Evolutionary conservation across 2,329 filamentous ascomycete species (phyloP).

Genomic region (Didymella glomerata): DNA sequence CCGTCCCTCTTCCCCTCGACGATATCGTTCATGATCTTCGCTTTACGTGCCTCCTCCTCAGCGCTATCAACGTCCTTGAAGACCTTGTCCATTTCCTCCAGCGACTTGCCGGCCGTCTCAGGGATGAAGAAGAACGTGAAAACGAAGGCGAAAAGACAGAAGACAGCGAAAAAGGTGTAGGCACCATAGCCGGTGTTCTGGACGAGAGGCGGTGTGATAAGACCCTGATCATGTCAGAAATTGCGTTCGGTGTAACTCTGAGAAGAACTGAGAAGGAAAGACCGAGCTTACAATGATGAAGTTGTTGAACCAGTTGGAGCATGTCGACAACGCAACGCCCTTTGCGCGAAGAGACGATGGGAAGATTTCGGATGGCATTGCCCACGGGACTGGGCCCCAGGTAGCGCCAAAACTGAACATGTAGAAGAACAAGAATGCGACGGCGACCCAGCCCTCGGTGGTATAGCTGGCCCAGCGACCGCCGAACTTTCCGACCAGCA

Average conservation of each 20-base stretch:
- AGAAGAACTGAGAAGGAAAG: not conserved
- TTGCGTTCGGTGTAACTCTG: conserved; percentile 38
- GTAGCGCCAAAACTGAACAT: conserved; percentile 68
- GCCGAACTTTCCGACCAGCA: conserved; percentile 63
- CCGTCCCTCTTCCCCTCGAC: conserved; percentile 30
- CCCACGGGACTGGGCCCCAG: conserved; percentile 64
- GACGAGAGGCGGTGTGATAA: conserved; percentile 71
- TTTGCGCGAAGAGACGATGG: conserved; percentile 68
- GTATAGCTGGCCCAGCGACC: conserved; percentile 61
- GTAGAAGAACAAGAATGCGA: conserved; percentile 69
- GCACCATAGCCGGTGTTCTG: conserved; percentile 62
- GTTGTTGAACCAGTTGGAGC: conserved; percentile 70
- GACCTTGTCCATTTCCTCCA: conserved; percentile 52
- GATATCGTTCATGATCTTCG: conserved; percentile 44
- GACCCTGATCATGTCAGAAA: conserved; percentile 58
- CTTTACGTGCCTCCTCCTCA: conserved; percentile 46
- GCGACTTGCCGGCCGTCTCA: conserved; percentile 46
- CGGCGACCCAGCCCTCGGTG: conserved; percentile 63
- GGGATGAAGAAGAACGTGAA: conserved; percentile 49
- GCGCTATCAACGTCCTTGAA: conserved; percentile 49
- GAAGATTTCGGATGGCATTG: conserved; percentile 68
- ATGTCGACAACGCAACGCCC: conserved; percentile 70
- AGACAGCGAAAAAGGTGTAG: conserved; percentile 51
- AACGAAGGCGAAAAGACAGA: conserved; percentile 44
- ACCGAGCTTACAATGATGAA: conserved; percentile 61